A percentile compares a stretch with the other conserved stretches of the same genome.
Conservation (phyloP, 208 protist genomes). For the Trypanosoma theileri region DNA sequence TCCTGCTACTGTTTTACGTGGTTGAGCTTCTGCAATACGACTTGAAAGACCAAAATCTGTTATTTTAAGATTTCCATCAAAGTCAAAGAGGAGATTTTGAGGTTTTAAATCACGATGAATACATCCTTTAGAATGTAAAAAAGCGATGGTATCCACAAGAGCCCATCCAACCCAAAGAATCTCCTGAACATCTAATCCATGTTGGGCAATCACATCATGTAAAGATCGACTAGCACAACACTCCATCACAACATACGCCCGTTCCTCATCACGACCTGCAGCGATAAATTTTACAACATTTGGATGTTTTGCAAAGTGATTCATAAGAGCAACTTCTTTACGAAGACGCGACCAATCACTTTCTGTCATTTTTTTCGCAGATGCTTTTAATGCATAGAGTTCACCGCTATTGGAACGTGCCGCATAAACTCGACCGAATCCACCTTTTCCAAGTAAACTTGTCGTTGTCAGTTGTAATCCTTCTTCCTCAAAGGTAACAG, state of each 20-base stretch:
- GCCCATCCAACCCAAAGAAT: constrained; percentile 87
- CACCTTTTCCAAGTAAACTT: constrained; percentile 76
- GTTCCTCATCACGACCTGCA: constrained; percentile 67
- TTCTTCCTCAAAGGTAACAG: constrained; percentile 73
- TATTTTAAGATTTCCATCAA: constrained; percentile 89
- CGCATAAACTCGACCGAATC: constrained; percentile 82
- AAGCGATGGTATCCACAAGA: constrained; percentile 78
- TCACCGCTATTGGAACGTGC: constrained; percentile 75
- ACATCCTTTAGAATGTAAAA: constrained; percentile 84
- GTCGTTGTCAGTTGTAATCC: constrained; percentile 62
- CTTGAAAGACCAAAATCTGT: constrained; percentile 91
- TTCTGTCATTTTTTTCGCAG: constrained; percentile 78
- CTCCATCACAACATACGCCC: constrained; percentile 89
- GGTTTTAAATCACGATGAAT: constrained; percentile 92
- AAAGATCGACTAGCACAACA: constrained; percentile 71
- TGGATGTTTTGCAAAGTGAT: constrained; percentile 80
- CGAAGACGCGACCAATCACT: constrained; percentile 80
- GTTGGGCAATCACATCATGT: constrained; percentile 71
- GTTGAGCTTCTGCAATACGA: constrained; percentile 69
- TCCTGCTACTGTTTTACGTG: constrained; percentile 86
- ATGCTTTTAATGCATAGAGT: constrained; percentile 82
- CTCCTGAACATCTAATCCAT: constrained; percentile 60
- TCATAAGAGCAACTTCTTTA: constrained; percentile 86
- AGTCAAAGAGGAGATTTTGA: constrained; percentile 91
- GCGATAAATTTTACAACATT: constrained; percentile 86